Conservation (phyloP, 1,139 yeast species). For the Saccharomyces pastorianus region DNA sequence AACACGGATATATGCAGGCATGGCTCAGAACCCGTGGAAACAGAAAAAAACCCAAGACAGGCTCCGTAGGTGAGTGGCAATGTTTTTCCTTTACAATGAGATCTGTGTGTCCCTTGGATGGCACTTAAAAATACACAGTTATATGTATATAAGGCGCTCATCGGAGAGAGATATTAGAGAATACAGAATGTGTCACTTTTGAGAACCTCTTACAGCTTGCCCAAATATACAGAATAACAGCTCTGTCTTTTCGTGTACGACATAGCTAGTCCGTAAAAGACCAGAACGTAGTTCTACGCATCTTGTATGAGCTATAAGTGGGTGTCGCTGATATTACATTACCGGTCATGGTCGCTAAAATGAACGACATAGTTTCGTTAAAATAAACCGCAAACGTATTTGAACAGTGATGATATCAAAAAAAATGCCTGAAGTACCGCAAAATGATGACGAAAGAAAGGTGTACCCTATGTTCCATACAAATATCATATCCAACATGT, state of each 20-base stretch:
- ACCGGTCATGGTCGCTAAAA: conserved; percentile 10
- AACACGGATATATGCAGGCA: neutral
- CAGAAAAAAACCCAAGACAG: neutral
- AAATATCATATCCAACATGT: conserved; percentile 33
- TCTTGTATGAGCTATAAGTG: too few species aligned
- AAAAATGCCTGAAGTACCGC: conserved; percentile 47
- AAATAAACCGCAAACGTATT: conserved; percentile 27
- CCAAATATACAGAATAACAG: too few species aligned
- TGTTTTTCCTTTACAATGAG: neutral
- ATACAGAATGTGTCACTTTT: neutral
- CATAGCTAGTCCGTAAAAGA: too few species aligned
- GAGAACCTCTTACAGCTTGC: too few species aligned
- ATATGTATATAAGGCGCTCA: neutral
- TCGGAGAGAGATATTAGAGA: too few species aligned
- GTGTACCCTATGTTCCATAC: conserved; percentile 37
- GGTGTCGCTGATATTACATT: conserved; percentile 12
- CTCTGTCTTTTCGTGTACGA: too few species aligned
- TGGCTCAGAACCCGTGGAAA: neutral
- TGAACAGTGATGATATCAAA: conserved; percentile 28
- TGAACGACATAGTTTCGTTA: too few species aligned
- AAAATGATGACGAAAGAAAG: conserved; percentile 40
- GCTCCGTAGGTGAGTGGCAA: neutral
- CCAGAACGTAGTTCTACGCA: too few species aligned
- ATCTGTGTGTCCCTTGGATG: neutral
- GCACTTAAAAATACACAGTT: neutral